Evolutionary conservation across 129 eudicot genomes (phyloP).

Genomic region (Pittosporum tobira): DNA sequence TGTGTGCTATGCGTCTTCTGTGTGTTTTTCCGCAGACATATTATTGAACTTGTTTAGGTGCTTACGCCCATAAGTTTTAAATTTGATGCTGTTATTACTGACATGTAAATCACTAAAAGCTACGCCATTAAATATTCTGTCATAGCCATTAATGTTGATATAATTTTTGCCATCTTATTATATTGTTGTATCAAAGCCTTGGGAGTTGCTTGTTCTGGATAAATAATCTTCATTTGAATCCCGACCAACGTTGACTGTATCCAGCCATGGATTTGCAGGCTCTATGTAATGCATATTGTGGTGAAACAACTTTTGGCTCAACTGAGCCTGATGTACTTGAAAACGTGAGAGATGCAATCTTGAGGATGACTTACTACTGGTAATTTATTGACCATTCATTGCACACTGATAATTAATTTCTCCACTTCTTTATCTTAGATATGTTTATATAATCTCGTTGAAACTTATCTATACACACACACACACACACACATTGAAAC

Average conservation of each 20-base stretch:
- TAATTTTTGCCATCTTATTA: background rate
- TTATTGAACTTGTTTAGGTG: no score
- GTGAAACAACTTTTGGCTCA: conserved; percentile 71
- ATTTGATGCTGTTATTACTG: no score
- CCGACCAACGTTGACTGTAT: background rate
- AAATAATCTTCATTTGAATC: background rate
- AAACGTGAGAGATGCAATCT: conserved; percentile 72
- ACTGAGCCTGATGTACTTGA: conserved; percentile 72
- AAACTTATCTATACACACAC: no score
- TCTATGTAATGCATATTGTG: conserved; percentile 75
- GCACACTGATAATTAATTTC: background rate
- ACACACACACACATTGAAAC: no score
- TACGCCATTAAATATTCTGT: conserved; percentile 2
- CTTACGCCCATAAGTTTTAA: no score
- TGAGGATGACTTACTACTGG: conserved; percentile 98
- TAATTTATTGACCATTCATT: conserved; percentile 22
- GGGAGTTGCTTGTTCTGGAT: background rate
- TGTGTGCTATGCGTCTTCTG: background rate
- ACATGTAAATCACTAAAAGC: no score
- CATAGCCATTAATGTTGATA: background rate
- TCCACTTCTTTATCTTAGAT: background rate
- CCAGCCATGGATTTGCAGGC: conserved; percentile 37
- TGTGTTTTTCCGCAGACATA: no score
- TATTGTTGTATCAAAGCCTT: background rate
- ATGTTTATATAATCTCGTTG: background rate